Evolutionary conservation across 352 stramenopile genomes (phyloP).

Genomic region (Pythium sukuiense): DNA sequence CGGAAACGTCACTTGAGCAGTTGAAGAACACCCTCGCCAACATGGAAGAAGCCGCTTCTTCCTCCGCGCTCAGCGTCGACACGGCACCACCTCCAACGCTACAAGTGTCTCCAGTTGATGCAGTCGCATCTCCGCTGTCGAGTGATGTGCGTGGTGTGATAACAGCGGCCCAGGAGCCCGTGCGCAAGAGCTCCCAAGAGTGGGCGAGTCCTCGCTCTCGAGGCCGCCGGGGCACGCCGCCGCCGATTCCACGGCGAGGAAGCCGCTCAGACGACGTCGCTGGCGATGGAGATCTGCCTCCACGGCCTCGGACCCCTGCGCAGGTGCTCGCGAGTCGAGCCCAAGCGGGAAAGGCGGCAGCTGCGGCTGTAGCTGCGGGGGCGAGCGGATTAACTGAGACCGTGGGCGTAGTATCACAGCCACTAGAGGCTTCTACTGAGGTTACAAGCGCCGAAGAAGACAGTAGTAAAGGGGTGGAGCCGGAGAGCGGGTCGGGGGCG

Average conservation of each 20-base stretch:
- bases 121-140: background rate
- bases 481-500: background rate
- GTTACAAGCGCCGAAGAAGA: too few species aligned
- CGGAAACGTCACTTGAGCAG: slow-evolving; percentile 24
- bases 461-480: background rate
- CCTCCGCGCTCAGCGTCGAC: slow-evolving; percentile 1
- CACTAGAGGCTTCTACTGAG: background rate
- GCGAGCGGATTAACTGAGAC: background rate
- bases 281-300: background rate
- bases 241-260: slow-evolving; percentile 19
- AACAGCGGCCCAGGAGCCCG: background rate
- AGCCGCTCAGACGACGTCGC: slow-evolving; percentile 9
- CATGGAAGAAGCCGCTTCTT: background rate
- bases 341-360: slow-evolving; percentile 9
- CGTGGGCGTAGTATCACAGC: background rate
- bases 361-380: background rate
- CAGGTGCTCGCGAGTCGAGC: slow-evolving; percentile 26
- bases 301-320: slow-evolving; percentile 21
- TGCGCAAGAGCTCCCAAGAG: slow-evolving; percentile 20
- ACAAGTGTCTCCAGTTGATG: background rate
- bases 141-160: background rate
- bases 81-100: background rate
- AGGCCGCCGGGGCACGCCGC: slow-evolving; percentile 21
- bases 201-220: slow-evolving; percentile 21
- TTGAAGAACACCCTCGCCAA: slow-evolving; percentile 8